These are phyloP conservation scores for Alternaria alternata DNA, from an alignment of 2,329 filamentous ascomycete species.

Conservation along the genomic window DNA sequence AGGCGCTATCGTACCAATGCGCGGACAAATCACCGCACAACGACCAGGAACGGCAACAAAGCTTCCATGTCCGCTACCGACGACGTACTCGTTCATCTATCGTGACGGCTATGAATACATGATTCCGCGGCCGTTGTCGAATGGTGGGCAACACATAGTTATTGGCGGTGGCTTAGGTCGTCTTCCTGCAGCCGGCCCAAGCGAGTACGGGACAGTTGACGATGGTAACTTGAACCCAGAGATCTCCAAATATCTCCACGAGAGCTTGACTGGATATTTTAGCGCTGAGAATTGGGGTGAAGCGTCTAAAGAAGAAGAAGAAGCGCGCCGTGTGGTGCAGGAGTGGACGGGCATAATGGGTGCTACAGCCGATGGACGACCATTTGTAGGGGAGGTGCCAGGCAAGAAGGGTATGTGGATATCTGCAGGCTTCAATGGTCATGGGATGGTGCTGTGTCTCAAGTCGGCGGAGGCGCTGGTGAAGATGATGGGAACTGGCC, in stretches of 20 bases:
- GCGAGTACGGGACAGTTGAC: constrained; percentile 65
- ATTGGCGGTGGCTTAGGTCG: constrained; percentile 67
- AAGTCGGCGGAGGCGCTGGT: constrained; percentile 66
- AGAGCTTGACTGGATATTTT: constrained; percentile 59
- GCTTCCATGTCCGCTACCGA: constrained; percentile 52
- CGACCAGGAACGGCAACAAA: constrained; percentile 47
- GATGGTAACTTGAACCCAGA: constrained; percentile 62
- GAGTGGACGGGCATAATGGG: constrained; percentile 64
- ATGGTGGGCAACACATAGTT: constrained; percentile 61
- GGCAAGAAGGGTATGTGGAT: constrained; percentile 60
- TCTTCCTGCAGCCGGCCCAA: constrained; percentile 53
- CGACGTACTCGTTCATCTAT: constrained; percentile 70
- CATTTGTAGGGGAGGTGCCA: constrained; percentile 57
- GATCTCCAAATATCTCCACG: constrained; percentile 59
- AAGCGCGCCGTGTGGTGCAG: constrained; percentile 39
- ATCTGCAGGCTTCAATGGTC: constrained; percentile 69
- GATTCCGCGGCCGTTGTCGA: constrained; percentile 60
- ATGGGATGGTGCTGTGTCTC: constrained; percentile 70
- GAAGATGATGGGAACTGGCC: constrained; percentile 58
- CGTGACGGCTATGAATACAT: constrained; percentile 72
- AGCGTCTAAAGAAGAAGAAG: constrained; percentile 22
- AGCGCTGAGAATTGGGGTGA: constrained; percentile 54
- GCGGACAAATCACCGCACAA: constrained; percentile 53
- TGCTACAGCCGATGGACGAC: constrained; percentile 59
- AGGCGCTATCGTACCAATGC: constrained; percentile 53